These are phyloP conservation scores for Durotheca rogersii DNA, from an alignment of 495 filamentous ascomycete species.

Conservation along the genomic window DNA sequence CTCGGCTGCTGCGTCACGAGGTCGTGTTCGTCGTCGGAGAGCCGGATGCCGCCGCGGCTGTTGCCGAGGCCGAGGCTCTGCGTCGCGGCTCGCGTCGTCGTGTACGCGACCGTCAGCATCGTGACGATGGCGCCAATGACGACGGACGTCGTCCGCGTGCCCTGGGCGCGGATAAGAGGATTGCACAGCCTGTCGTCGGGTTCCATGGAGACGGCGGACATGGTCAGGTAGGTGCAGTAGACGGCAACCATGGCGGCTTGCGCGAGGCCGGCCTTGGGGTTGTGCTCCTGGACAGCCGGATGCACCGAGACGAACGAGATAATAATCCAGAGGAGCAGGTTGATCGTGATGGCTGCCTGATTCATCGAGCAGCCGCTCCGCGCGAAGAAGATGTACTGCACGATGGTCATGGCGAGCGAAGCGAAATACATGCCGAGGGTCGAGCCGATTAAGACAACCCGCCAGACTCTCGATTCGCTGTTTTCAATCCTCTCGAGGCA, in stretches of 20 bases:
- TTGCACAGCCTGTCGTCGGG: constrained; percentile 95
- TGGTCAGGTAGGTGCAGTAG: constrained; percentile 97
- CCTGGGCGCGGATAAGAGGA: constrained; percentile 82
- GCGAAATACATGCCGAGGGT: constrained; percentile 92
- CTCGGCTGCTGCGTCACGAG: constrained; percentile 87
- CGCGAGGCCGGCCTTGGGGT: constrained; percentile 88
- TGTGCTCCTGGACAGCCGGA: constrained; percentile 85
- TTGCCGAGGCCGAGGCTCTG: constrained; percentile 83
- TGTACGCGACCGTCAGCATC: constrained; percentile 96
- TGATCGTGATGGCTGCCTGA: constrained; percentile 76
- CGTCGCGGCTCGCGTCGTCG: constrained; percentile 92
- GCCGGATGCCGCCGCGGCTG: constrained; percentile 57
- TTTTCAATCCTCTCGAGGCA: constrained; percentile 92
- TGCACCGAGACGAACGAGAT: constrained; percentile 86
- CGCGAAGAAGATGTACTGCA: constrained; percentile 98
- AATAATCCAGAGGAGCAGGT: constrained; percentile 78
- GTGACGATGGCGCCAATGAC: constrained; percentile 92
- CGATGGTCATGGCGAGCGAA: constrained; percentile 86
- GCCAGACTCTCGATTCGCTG: constrained; percentile 80
- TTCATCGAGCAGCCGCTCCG: constrained; percentile 85
- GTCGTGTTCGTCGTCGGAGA: constrained; percentile 72
- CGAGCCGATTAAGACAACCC: constrained; percentile 82
- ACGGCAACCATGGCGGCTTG: constrained; percentile 97
- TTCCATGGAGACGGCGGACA: constrained; percentile 98
- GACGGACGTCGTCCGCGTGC: constrained; percentile 85